Evolutionary conservation across 805 yeast genomes (phyloP), one percentile per base, ranked within the genome.

Genomic region (Yamadazyma nakazawae): DNA sequence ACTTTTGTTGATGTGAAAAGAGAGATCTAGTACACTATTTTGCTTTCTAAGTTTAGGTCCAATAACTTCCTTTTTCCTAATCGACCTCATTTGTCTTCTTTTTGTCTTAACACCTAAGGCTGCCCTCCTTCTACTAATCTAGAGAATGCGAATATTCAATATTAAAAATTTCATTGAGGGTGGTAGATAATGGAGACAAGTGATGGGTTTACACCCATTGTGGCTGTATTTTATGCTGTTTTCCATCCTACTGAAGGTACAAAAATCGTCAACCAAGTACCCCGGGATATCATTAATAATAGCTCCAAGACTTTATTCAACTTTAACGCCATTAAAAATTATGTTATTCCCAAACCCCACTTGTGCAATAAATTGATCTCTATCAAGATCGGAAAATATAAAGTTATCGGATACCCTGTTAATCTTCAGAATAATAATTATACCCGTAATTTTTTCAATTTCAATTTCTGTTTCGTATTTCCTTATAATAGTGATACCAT

Each of bases 191-290:
- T 52, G 55, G 55, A 52, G 37, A 47, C 50, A 8, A 43, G 46
- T 34, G 76, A 71, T 63, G 96, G 96, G 17, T 90, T 91, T 60
- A 85, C 84, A 6, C 96, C 96, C n/a, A 89, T 94, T 14, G 75
- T 80, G 47, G 94, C 97, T 1, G 73, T 90, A 38, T 91, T 94
- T 63, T 94, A 88, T 63, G 82, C 97, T 0, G 88, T 88, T 0
- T 94, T 94, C 66, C 97, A 94, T 58, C 97, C 97, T 0, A 87
- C 94, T 0, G 96, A 90, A 58, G 99, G 99, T 1, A 85, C 98
- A 0, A 89, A 90, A 65, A 91, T 92, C 5, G 78, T 87, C 5
- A 87, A 86, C 57, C 97, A 94, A 62, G 95, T 89, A 0, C 99
- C 99, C 1, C 80, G 82, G 34, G 88, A 89, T 5, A 73, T 86